Conservation (phyloP, 495 filamentous ascomycete genomes). For the Aspergillus incahuasiensis region DNA sequence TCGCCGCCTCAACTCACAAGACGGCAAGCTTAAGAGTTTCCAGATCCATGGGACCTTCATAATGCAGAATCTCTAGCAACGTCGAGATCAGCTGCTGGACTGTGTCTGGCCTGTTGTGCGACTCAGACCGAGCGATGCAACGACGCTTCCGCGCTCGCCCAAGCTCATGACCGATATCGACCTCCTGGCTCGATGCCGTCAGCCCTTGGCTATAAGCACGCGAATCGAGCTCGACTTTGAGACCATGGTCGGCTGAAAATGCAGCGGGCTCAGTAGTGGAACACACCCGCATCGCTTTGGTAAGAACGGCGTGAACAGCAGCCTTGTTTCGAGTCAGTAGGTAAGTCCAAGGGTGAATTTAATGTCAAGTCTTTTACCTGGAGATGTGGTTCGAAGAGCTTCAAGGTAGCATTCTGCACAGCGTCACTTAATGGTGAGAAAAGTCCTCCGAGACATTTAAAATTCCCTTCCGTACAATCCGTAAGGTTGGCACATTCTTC, state of each 20-base stretch:
- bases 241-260: neutral
- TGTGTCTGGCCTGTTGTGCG: slow-evolving; percentile 5
- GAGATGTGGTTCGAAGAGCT: slow-evolving; percentile 23
- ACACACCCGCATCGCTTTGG: neutral
- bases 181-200: neutral
- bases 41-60: slow-evolving; percentile 16
- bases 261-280: neutral
- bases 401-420: slow-evolving; percentile 11
- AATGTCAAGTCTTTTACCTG: slow-evolving; percentile 22
- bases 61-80: slow-evolving; percentile 19
- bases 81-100: slow-evolving; percentile 19
- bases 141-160: slow-evolving; percentile 26
- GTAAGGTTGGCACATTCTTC: slow-evolving; percentile 16
- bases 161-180: slow-evolving; percentile 10
- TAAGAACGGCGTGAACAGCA: slow-evolving; percentile 19
- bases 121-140: slow-evolving; percentile 14
- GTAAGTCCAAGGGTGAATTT: neutral
- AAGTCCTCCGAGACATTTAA: slow-evolving; percentile 20
- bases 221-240: neutral
- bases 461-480: slow-evolving; percentile 9
- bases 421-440: slow-evolving; percentile 25
- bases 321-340: slow-evolving; percentile 25
- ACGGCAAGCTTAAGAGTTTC: slow-evolving; percentile 22
- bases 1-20: slow-evolving; percentile 26
- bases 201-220: slow-evolving; percentile 9